phyloP scores from a whole-genome alignment of 2,329 filamentous ascomycete genomes.

The Monosporascus sp. region DNA sequence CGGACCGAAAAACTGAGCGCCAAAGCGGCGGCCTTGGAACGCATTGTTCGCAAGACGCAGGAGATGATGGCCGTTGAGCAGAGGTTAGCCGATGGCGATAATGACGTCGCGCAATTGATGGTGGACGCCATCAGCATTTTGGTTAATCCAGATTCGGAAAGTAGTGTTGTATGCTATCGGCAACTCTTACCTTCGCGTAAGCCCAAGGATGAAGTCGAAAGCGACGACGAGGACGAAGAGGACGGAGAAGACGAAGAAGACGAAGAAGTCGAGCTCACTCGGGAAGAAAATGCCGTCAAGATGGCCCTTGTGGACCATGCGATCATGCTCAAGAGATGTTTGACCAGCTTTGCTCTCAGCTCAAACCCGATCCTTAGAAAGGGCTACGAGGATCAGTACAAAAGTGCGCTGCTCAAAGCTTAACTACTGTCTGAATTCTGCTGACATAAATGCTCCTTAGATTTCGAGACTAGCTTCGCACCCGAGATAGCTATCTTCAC shows the following conservation, averaged over 20 bases:
- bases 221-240: conserved; percentile 39
- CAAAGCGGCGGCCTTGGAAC: conserved; percentile 83
- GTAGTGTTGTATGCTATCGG: conserved; percentile 73
- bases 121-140: conserved; percentile 73
- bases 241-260: conserved; percentile 45
- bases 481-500: conserved; percentile 61
- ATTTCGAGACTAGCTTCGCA: conserved; percentile 58
- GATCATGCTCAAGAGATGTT: conserved; percentile 76
- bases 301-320: conserved; percentile 87
- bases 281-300: conserved; percentile 72
- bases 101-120: conserved; percentile 61
- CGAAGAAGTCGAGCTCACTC: conserved; percentile 43
- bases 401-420: conserved; percentile 46
- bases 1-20: conserved; percentile 64
- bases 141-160: conserved; percentile 68
- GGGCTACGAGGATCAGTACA: conserved; percentile 55
- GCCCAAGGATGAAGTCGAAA: conserved; percentile 34
- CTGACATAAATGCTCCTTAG: conserved; percentile 29
- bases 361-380: conserved; percentile 53
- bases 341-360: conserved; percentile 63
- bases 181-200: conserved; percentile 58
- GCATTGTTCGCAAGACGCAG: conserved; percentile 83
- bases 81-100: conserved; percentile 66
- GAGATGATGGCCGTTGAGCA: conserved; percentile 76
- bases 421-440: conserved; percentile 7